Evolutionary conservation across 371 early-diverging fungal genomes (phyloP).

Genomic region (Basidiobolus meristosporus): DNA sequence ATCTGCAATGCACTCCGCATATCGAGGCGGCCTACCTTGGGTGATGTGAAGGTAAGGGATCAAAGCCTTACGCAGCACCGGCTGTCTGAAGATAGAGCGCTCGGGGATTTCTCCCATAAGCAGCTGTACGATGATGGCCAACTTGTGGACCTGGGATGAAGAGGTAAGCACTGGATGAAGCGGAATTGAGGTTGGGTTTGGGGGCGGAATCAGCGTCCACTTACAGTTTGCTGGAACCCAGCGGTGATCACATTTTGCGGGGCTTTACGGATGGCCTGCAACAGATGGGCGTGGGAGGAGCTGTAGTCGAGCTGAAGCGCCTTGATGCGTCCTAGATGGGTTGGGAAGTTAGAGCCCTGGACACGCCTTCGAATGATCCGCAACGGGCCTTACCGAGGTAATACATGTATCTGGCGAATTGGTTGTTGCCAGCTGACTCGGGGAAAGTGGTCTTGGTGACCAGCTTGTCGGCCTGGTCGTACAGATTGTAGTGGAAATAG

Average conservation of each 20-base stretch:
- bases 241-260: slow-evolving; percentile 71
- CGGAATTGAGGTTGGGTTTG: not conserved
- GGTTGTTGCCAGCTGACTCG: slow-evolving; percentile 76
- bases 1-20: not conserved
- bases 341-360: too few species aligned
- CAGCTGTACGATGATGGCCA: slow-evolving; percentile 85
- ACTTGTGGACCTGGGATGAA: slow-evolving; percentile 51
- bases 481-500: slow-evolving; percentile 78
- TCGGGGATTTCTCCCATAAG: slow-evolving; percentile 96
- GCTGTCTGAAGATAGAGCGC: slow-evolving; percentile 73
- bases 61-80: slow-evolving; percentile 62
- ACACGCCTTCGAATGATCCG: too few species aligned
- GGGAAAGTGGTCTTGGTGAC: slow-evolving; percentile 85
- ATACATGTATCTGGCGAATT: slow-evolving; percentile 87
- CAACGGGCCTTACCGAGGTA: slow-evolving; percentile 60
- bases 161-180: not conserved
- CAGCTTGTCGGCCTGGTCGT: slow-evolving; percentile 91
- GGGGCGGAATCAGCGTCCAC: not conserved
- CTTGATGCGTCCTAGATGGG: slow-evolving; percentile 78
- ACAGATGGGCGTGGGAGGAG: slow-evolving; percentile 60
- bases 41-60: slow-evolving; percentile 83
- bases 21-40: slow-evolving; percentile 29
- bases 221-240: slow-evolving; percentile 85
- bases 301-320: slow-evolving; percentile 94
- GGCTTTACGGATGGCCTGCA: slow-evolving; percentile 90